These are phyloP conservation scores for Elongisporangium prolatum DNA, from an alignment of 352 stramenopile genomes.

Conservation along the genomic window DNA sequence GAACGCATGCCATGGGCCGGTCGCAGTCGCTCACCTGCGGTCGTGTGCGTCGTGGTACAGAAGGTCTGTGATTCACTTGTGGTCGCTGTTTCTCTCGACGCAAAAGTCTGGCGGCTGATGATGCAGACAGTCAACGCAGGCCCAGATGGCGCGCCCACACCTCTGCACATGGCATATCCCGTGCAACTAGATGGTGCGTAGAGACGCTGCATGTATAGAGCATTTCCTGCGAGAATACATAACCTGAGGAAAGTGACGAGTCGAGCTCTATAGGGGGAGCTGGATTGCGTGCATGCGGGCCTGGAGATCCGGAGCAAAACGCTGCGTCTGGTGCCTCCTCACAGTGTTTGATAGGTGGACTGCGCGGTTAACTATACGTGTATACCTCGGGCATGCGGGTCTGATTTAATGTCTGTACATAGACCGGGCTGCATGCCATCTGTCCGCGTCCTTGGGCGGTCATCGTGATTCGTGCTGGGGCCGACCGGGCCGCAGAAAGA, in stretches of 20 bases:
- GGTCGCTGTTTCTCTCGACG: not conserved
- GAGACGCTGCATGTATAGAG: not conserved
- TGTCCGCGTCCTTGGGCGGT: not conserved
- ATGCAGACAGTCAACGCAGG: not conserved
- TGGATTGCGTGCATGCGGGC: not conserved
- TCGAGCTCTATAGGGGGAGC: not conserved
- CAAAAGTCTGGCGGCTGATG: not conserved
- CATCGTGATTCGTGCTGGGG: not conserved
- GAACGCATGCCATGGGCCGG: not conserved
- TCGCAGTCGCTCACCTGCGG: not conserved
- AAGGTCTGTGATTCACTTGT: not conserved
- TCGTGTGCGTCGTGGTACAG: not conserved
- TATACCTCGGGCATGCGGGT: not conserved
- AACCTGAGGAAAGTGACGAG: not conserved
- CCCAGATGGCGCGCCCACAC: not conserved
- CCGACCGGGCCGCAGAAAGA: not conserved
- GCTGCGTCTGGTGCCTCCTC: not conserved
- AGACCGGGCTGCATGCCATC: not conserved
- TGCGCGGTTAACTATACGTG: not conserved
- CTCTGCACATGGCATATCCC: not conserved
- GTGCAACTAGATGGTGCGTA: not conserved
- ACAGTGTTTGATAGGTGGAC: not conserved
- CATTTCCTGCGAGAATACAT: not conserved
- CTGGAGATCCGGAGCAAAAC: not conserved
- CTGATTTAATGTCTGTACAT: not conserved